Evolutionary conservation across 192 early-diverging fungal genomes (phyloP).

Genomic region (Pilaira anomala): DNA sequence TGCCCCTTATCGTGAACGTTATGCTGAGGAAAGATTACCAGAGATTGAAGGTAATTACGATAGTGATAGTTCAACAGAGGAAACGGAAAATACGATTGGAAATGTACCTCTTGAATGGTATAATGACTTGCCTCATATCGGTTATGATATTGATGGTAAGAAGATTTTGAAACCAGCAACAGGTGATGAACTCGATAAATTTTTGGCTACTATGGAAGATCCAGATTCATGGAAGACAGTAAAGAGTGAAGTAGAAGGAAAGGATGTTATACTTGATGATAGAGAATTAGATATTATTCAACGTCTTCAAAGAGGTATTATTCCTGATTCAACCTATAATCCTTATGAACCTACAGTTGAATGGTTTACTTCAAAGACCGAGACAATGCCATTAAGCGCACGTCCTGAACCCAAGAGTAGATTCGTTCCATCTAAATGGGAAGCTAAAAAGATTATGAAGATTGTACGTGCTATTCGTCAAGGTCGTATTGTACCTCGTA

Average conservation of each 20-base stretch:
- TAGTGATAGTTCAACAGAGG: conserved; percentile 89
- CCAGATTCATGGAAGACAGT: conserved; percentile 89
- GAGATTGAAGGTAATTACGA: conserved; percentile 94
- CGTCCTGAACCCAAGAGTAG: conserved; percentile 95
- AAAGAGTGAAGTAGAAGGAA: conserved; percentile 75
- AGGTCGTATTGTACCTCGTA: conserved; percentile 74
- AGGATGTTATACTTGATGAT: conserved; percentile 80
- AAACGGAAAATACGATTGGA: conserved; percentile 89
- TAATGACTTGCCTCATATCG: conserved; percentile 93
- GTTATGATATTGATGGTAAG: conserved; percentile 93
- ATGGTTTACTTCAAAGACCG: conserved; percentile 87
- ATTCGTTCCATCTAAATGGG: conserved; percentile 93
- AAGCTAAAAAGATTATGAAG: conserved; percentile 94
- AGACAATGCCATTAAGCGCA: conserved; percentile 77
- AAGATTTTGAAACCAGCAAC: conserved; percentile 84
- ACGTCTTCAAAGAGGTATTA: conserved; percentile 74
- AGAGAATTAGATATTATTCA: conserved; percentile 94
- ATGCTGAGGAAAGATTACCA: conserved; percentile 48
- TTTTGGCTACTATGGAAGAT: conserved; percentile 89
- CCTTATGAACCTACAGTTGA: conserved; percentile 94
- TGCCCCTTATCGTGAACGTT: conserved; percentile 3
- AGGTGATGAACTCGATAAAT: conserved; percentile 92
- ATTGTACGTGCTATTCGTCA: conserved; percentile 93
- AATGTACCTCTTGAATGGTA: conserved; percentile 98
- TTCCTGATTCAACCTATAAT: conserved; percentile 83